Conservation (phyloP, 768 basidiomycete species). For the Russula ochroleuca region DNA sequence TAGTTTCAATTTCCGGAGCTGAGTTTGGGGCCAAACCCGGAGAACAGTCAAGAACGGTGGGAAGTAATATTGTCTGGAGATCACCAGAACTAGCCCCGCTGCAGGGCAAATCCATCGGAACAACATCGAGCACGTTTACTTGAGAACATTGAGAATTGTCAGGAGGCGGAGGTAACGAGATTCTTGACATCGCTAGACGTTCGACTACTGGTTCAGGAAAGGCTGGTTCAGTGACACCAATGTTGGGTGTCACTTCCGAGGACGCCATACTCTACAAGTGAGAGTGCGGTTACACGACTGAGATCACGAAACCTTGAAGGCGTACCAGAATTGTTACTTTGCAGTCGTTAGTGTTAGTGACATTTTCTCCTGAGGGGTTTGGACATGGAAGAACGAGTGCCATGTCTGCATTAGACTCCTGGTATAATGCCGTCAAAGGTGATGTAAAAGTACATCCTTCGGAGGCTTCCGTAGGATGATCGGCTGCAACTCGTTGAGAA, state of each 20-base stretch:
- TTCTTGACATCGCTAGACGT: not conserved
- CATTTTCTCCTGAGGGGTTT: not conserved
- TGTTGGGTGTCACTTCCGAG: not conserved
- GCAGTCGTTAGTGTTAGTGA: not conserved
- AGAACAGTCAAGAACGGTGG: not conserved
- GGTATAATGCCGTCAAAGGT: not conserved
- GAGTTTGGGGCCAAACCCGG: not conserved
- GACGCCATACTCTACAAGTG: constrained; percentile 4
- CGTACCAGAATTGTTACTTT: not conserved
- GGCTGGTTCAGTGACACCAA: not conserved
- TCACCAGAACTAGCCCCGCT: not conserved
- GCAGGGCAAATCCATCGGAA: not conserved
- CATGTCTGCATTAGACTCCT: not conserved
- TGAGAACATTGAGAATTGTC: not conserved
- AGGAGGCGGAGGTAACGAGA: not conserved
- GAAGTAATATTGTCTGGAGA: not conserved
- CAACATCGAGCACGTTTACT: not conserved
- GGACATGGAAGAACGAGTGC: not conserved
- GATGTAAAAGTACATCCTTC: not conserved
- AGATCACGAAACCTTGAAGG: not conserved
- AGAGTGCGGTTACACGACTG: not conserved
- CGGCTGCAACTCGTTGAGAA: not conserved
- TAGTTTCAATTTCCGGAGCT: not conserved
- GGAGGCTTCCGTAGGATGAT: not conserved
- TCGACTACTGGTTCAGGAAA: not conserved